Base-by-base conservation (phyloP, 1,284 basidiomycete species). In the Ustilago curta region DNA sequence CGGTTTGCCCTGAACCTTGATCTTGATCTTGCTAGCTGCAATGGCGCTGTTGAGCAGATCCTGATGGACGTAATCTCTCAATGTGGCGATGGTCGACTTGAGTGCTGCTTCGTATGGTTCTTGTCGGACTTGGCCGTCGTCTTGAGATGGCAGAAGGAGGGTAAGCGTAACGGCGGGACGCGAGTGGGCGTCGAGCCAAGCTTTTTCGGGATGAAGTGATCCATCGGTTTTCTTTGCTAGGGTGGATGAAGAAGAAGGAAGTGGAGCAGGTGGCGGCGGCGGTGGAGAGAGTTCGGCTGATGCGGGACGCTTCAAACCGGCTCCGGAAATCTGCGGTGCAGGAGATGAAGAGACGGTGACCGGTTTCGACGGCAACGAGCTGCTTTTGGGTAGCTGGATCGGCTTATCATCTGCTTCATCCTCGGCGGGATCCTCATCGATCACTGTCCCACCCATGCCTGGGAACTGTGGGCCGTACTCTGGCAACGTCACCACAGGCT, bases 51-150 rank as follows among this genome's bases (percentile, higher is more conserved):
- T 59, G n/a, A 84, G 56, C 23, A 76, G 54, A 42, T 75, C 70
- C 31, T 70, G 60, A 27, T 84, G 78, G 1, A 83, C 69, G 21
- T 79, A 77, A 50, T 84, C 81, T 11, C 83, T 70, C 39, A 84
- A 39, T 3, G 76, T 79, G 12, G 79, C 71, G 8, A 83, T 55
- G 23, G 76, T 68, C 1, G 78, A 77, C 21, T 70, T 54, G 25
- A 80, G 58, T 8, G 69, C 69, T 44, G 71, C 70, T 23, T 80
- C 81, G 51, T 83, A 77, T 29, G 75, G 68, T 29, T 70, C 62
- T 16, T 69, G 48, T 32, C 72, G 57, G 16, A 61, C 5, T n/a
- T 47, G 44, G 14, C 50, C 40, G 21, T 58, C 54, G 42, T 68
- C 76, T 8, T 42, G 42, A 9, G 70, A 58, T 18, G 78, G 79